Conservation (phyloP, 2,329 filamentous ascomycete species). For the Thermoascus crustaceus region DNA sequence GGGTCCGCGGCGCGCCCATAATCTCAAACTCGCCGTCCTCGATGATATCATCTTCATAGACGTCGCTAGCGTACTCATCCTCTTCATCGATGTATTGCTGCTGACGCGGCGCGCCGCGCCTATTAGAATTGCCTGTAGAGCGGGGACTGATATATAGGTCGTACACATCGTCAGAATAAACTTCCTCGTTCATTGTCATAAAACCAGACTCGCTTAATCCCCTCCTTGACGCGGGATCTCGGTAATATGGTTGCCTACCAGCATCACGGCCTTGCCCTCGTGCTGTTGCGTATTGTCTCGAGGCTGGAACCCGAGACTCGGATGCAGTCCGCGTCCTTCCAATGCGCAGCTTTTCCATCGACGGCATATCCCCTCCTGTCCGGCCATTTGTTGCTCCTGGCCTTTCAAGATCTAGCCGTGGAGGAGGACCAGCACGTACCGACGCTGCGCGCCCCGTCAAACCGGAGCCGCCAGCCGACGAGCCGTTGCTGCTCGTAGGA, state of each 20-base stretch:
- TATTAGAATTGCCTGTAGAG: conserved; percentile 34
- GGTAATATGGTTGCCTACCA: conserved; percentile 19
- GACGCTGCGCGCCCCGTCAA: conserved; percentile 42
- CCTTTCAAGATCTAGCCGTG: conserved; percentile 35
- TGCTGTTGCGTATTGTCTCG: conserved; percentile 24
- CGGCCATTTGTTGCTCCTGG: conserved; percentile 27
- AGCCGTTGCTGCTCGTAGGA: conserved; percentile 17
- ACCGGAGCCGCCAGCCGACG: conserved; percentile 19
- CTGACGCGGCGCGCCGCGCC: conserved; percentile 22
- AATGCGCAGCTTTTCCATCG: conserved; percentile 33
- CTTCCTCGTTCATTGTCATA: conserved; percentile 18
- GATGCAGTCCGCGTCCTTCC: conserved; percentile 45
- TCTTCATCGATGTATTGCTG: conserved; percentile 68
- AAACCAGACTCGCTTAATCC: conserved; percentile 25
- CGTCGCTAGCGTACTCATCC: conserved; percentile 62
- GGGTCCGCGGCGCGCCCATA: conserved; percentile 46
- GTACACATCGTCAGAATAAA: conserved; percentile 43
- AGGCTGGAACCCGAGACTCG: conserved; percentile 40
- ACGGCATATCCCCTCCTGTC: conserved; percentile 15
- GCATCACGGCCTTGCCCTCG: conserved; percentile 22
- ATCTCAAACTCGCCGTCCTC: conserved; percentile 78
- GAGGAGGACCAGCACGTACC: conserved; percentile 39
- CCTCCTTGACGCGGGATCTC: conserved; percentile 24
- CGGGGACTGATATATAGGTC: conserved; percentile 59
- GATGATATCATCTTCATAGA: conserved; percentile 61